Evolutionary conservation across 768 basidiomycete genomes (phyloP).

Genomic region (Phanerochaete carnosa): DNA sequence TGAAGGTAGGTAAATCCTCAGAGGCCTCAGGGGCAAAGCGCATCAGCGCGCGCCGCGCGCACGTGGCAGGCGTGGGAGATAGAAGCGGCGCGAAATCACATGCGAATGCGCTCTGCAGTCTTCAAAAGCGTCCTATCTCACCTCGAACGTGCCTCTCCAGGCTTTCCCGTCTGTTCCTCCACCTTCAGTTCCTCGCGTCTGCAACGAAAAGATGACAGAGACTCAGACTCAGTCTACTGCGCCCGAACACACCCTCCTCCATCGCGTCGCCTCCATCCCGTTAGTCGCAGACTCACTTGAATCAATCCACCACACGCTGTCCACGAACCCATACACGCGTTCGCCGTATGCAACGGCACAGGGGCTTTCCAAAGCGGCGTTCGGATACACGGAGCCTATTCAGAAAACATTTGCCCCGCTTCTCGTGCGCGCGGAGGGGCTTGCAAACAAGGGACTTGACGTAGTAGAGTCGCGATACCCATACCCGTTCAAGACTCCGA

Average conservation of each 20-base stretch:
- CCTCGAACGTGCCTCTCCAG: neutral
- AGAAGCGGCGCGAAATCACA: neutral
- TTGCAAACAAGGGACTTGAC: conserved; percentile 74
- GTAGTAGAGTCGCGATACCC: conserved; percentile 71
- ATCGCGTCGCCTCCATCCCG: conserved; percentile 70
- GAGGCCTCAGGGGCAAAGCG: neutral
- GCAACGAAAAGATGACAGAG: conserved; percentile 34
- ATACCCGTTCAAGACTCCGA: conserved; percentile 69
- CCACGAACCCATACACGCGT: conserved; percentile 57
- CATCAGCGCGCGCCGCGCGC: neutral
- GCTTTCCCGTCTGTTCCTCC: neutral
- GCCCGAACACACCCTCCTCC: conserved; percentile 60
- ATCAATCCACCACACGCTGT: conserved; percentile 57
- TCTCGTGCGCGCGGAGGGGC: conserved; percentile 58
- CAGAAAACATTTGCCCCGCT: conserved; percentile 64
- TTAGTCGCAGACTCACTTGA: conserved; percentile 62
- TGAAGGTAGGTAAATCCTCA: neutral
- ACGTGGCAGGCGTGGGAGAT: neutral
- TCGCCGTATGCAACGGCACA: conserved; percentile 66
- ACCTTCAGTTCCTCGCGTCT: conserved; percentile 1
- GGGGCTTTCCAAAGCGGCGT: conserved; percentile 41
- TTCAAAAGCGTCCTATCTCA: conserved; percentile 7
- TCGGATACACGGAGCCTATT: conserved; percentile 55
- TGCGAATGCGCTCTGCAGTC: conserved; percentile 2
- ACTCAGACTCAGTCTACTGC: conserved; percentile 27